Percentiles rank a stretch among this genome's conserved stretches.
These are phyloP conservation scores for Exophiala viscosa DNA, from an alignment of 2,329 filamentous ascomycete species.

Conservation along the genomic window DNA sequence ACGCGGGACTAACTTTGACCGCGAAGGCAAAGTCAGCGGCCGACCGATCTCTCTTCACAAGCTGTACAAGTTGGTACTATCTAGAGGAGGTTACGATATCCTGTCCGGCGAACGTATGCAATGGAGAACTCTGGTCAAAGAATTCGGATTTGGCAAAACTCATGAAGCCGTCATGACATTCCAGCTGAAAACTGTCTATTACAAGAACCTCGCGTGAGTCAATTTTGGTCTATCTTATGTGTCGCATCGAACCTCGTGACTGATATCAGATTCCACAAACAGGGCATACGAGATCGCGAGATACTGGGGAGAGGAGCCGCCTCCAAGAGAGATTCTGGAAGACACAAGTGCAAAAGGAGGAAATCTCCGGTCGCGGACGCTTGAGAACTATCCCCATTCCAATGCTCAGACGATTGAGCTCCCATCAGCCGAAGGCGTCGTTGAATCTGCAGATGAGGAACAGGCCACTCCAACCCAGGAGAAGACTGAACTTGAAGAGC, in stretches of 20 bases:
- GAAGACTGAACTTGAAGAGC: constrained; percentile 48
- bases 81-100: constrained; percentile 79
- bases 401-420: constrained; percentile 34
- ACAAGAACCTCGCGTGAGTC: constrained; percentile 71
- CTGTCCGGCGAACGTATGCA: constrained; percentile 78
- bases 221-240: background rate
- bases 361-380: constrained; percentile 69
- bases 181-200: constrained; percentile 80
- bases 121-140: constrained; percentile 74
- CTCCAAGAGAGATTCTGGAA: constrained; percentile 83
- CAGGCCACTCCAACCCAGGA: constrained; percentile 51
- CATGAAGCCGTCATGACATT: constrained; percentile 83
- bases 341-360: constrained; percentile 75
- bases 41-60: constrained; percentile 73
- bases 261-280: background rate
- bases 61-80: constrained; percentile 72
- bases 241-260: background rate
- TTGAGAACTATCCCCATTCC: constrained; percentile 66
- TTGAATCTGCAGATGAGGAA: constrained; percentile 42
- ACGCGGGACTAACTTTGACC: constrained; percentile 71
- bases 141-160: constrained; percentile 69
- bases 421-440: constrained; percentile 24
- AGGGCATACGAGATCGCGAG: constrained; percentile 78
- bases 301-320: constrained; percentile 73
- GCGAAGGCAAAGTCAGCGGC: constrained; percentile 74